Evolutionary conservation across 2,329 filamentous ascomycete genomes (phyloP), one percentile per base, ranked within the genome.

Genomic region (Fusarium sp.): DNA sequence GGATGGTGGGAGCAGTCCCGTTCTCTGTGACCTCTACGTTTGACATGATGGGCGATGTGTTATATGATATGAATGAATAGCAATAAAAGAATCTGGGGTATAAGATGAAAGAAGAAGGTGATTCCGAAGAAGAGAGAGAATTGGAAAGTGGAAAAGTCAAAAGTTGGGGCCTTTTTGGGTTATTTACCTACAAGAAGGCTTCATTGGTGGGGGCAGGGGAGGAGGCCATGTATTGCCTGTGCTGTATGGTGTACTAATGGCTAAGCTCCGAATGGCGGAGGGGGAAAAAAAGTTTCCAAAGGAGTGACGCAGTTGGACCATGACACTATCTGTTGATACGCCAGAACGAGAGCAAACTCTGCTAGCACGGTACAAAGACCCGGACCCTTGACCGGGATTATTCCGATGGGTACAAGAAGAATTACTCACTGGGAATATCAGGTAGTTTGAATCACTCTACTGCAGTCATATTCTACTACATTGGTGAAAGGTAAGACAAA

Each of bases 181-280:
- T 58, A 54, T 58, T 43, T 58, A 58, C 55, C 23, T 32, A 54
- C 43, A 37, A 46, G 51, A 54, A 54, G 43, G 53, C 54, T 56
- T 56, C 46, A 25, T 58, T 41, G 55, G 55, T 53, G 55, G 55
- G 55, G 55, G 55, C 46, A 47, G 55, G 55, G 55, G 51, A 53
- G 20, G 34, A 37, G 34, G 34, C 10, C 28, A 11, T 37, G 34
- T 37, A 37, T 5, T 37, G 34, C 10, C 10, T 37, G 34, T 37
- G 18, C 34, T 37, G 34, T 7, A 37, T 37, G 46, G 48, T 53
- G 42, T 53, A 42, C 55, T 58, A 53, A 58, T 58, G 47, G 46
- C 55, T 42, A 30, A 41, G 27, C 55, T 53, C 55, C 55, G 55
- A 58, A 58, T 58, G 55, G 55, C 55, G 55, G 55, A 58, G 55